Conservation (phyloP, 1,139 yeast species). For the Kodamaea alishanica region DNA sequence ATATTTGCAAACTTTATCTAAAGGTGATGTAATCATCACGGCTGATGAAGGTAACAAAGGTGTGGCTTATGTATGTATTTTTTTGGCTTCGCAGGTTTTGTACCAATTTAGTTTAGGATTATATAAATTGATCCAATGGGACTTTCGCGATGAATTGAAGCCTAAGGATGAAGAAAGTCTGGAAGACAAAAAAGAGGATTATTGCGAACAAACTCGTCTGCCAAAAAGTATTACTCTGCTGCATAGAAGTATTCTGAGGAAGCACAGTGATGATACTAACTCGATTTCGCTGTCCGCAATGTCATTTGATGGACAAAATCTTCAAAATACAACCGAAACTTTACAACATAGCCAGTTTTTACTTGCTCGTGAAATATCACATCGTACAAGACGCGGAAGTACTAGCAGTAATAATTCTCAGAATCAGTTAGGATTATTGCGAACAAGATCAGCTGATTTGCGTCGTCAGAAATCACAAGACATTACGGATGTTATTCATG, state of each 20-base stretch:
- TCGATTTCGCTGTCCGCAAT: slow-evolving; percentile 3
- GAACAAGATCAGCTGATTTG: slow-evolving; percentile 32
- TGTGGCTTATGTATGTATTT: slow-evolving; percentile 81
- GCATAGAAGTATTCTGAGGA: slow-evolving; percentile 1
- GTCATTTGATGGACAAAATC: slow-evolving; percentile 1
- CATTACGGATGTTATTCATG: slow-evolving; percentile 55
- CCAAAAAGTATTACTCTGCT: too few relatives aligned
- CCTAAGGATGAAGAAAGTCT: slow-evolving; percentile 3
- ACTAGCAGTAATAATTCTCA: too few relatives aligned
- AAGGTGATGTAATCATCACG: slow-evolving; percentile 57
- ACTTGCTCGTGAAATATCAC: slow-evolving; percentile 6
- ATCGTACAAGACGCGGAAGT: too few relatives aligned
- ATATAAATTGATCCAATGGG: slow-evolving; percentile 65
- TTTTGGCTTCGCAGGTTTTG: slow-evolving; percentile 65
- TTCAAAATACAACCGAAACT: not conserved
- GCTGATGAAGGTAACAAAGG: slow-evolving; percentile 66
- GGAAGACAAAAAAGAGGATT: slow-evolving; percentile 1
- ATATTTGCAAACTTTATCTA: slow-evolving; percentile 73
- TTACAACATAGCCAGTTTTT: slow-evolving; percentile 9
- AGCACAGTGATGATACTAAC: slow-evolving; percentile 3
- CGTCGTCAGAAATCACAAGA: slow-evolving; percentile 49
- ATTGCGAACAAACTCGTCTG: too few relatives aligned
- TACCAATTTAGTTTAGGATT: slow-evolving; percentile 77
- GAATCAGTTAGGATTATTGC: slow-evolving; percentile 1
- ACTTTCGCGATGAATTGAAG: slow-evolving; percentile 46